Percentiles rank a stretch among this genome's conserved stretches.
These are phyloP conservation scores for Monosporascus sp. DNA, from an alignment of 2,329 filamentous ascomycete genomes.

Conservation along the genomic window DNA sequence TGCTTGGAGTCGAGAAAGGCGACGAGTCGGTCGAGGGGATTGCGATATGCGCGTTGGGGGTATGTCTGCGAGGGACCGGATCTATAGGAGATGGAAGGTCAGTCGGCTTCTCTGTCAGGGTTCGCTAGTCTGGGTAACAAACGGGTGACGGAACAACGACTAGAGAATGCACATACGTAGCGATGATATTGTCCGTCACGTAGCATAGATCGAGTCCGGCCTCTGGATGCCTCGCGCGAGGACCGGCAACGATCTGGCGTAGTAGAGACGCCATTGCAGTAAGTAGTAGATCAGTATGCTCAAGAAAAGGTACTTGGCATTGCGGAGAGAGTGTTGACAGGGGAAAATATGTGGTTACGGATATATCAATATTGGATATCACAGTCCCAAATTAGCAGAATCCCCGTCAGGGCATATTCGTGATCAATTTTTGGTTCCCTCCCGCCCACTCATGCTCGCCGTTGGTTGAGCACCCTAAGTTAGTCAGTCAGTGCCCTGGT, in stretches of 20 bases:
- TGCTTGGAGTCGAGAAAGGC: conserved; percentile 84
- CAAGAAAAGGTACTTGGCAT: background rate
- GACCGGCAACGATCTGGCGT: conserved; percentile 86
- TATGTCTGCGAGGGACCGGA: conserved; percentile 88
- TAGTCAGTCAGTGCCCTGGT: too few species aligned
- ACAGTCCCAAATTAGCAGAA: too few species aligned
- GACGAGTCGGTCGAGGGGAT: conserved; percentile 82
- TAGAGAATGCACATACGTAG: conserved; percentile 40
- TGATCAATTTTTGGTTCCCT: background rate
- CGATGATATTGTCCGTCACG: conserved; percentile 74
- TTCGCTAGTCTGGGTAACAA: background rate
- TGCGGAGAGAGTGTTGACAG: background rate
- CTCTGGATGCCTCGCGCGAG: conserved; percentile 77
- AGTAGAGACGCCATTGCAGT: conserved; percentile 64
- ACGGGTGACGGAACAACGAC: background rate
- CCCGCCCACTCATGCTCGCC: background rate
- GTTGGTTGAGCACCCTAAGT: too few species aligned
- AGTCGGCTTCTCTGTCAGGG: conserved; percentile 11
- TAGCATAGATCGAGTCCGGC: conserved; percentile 92
- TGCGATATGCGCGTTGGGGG: conserved; percentile 87
- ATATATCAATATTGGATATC: too few species aligned
- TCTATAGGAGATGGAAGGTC: conserved; percentile 53
- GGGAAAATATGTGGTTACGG: background rate
- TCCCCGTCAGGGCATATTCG: too few species aligned
- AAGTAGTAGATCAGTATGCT: background rate